Evolutionary conservation across 1,139 yeast genomes (phyloP), one percentile per base, ranked within the genome.

Genomic region (Maudiozyma humilis): DNA sequence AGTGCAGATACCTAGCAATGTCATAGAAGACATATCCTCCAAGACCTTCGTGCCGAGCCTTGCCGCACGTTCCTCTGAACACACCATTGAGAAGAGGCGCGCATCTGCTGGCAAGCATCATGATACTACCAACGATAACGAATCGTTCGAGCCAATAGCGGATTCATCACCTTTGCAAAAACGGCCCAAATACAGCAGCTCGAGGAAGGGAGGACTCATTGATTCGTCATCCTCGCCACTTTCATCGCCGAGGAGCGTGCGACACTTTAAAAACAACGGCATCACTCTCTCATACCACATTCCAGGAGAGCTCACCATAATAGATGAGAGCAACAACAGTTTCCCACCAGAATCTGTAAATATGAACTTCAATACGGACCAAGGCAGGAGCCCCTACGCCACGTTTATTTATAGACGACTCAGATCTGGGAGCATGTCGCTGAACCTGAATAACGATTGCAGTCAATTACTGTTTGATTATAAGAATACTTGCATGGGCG

Each of bases 191-290:
- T 15, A 16, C 13, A 35, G 14, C 15, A 15, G 16, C 23, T 16
- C 16, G 15, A 35, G 23, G 27, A n/a, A 27, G 23, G 27, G 16
- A 6, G 55, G 55, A 2, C 40, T 51, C 10, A 36, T 51, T 14
- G 20, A 39, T 4, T 40, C 47, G 2, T 43, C 51, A 1, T 50
- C 55, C 7, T 51, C 52, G 14, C 38, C 44, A 10, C 8, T 20
- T 14, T 13, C 16, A 10, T 35, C 38, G 8, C 38, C 38, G 15
- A 5, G 30, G 14, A 14, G 18, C 4, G 3, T 6, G 3, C 19
- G 30, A 13, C 13, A 13, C 25, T 35, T 35, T 35, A 35, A 35
- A 20, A 35, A 15, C 18, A 27, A 34, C n/a, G 15, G 23, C 13
- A 23, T 25, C 17, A 36, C 16, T 16, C n/a, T n/a, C n/a, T n/a